Evolutionary conservation across 1,139 yeast species (phyloP).

Genomic region (Saccharomyces hybrid): DNA sequence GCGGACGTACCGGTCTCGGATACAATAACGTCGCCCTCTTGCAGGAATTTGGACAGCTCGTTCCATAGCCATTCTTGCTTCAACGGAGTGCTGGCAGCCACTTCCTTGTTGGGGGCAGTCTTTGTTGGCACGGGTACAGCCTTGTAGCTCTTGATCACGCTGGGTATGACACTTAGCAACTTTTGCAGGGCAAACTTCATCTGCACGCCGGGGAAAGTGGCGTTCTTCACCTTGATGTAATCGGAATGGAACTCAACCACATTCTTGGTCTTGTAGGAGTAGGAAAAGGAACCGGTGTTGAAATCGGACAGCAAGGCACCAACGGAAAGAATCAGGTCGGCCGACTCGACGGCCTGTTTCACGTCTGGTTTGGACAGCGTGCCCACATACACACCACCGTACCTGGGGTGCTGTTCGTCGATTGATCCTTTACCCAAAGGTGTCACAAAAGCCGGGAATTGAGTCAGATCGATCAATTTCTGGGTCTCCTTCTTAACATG

Average conservation of each 20-base stretch:
- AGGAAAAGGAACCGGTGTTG: conserved; percentile 85
- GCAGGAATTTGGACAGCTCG: conserved; percentile 61
- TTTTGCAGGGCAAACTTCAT: conserved; percentile 62
- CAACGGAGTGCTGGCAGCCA: conserved; percentile 37
- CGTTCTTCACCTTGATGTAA: conserved; percentile 67
- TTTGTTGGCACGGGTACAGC: conserved; percentile 43
- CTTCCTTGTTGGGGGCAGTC: conserved; percentile 33
- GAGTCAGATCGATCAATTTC: conserved; percentile 56
- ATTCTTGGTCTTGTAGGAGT: conserved; percentile 70
- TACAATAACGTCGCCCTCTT: conserved; percentile 69
- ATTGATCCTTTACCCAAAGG: conserved; percentile 86
- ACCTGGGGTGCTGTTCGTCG: conserved; percentile 65
- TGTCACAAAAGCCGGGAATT: conserved; percentile 77
- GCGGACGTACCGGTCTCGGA: conserved; percentile 89
- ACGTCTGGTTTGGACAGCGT: conserved; percentile 70
- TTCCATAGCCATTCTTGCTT: conserved; percentile 81
- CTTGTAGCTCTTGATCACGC: conserved; percentile 35
- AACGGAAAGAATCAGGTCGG: conserved; percentile 72
- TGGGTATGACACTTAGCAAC: conserved; percentile 48
- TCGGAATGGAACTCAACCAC: conserved; percentile 84
- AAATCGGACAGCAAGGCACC: conserved; percentile 83
- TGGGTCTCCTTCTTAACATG: conserved; percentile 55
- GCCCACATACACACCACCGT: conserved; percentile 84
- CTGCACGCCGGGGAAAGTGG: conserved; percentile 68
- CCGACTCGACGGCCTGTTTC: conserved; percentile 63